Evolutionary conservation across 306 rosid species (phyloP), one percentile per base, ranked within the genome.

Genomic region (Acacia acuminata): DNA sequence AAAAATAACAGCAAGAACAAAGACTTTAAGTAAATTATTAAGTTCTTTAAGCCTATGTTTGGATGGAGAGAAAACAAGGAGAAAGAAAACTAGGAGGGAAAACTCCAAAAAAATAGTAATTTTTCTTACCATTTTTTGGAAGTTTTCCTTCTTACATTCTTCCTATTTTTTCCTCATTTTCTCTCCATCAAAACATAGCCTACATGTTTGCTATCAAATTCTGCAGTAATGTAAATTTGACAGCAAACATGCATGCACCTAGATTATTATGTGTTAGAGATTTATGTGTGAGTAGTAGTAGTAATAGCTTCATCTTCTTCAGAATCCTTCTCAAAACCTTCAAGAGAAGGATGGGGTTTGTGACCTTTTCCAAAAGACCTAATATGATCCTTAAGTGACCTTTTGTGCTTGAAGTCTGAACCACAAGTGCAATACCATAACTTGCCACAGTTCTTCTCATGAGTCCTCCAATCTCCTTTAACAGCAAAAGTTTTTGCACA

Each of bases 391-490:
- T 93, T 96, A 25, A 96, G 99, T 0, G 99, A 96, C 47, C 99
- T 83, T 30, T 96, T 96, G 88, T 96, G 99, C 75, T 96, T 96
- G 78, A 93, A 93, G 73, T 96, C 99, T 0, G 99, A 93, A n/a
- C 99, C 98, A 76, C 99, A 96, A 38, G 89, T 84, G 87, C 99
- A 96, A 82, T 89, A 96, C 99, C 99, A 96, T 2, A 96, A 82
- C 87, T 93, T 96, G 19, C 99, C 99, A 73, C 98, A 95, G 72
- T 95, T 95, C 87, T 95, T 95, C 83, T 95, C 98, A 38, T 95
- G 98, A 45, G 98, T 95, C 86, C 98, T 86, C 98, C 98, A 95
- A 61, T 95, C 98, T 10, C 98, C 98, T 88, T 95, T 95, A 0
- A 95, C 98, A 0, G 98, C 98, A 27, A 95, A 92, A 25, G 94